Conservation (phyloP, 225 moss, liverwort and hornwort species). For the Marchantia polymorpha region DNA sequence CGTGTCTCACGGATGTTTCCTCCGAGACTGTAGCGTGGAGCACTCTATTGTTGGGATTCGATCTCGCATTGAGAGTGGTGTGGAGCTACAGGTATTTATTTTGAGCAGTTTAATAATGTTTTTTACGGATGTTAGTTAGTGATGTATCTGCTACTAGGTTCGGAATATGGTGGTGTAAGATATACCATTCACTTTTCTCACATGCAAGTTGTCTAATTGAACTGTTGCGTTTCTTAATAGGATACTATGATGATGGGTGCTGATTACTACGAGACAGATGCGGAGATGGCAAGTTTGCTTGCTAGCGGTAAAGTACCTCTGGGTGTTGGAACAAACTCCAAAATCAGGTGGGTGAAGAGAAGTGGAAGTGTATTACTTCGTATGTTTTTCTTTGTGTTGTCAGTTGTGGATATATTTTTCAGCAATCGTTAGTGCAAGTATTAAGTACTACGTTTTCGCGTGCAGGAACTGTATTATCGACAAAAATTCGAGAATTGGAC, state of each 20-base stretch:
- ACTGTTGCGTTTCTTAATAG: constrained; percentile 28
- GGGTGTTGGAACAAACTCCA: constrained; percentile 75
- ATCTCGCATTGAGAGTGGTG: constrained; percentile 78
- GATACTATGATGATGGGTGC: constrained; percentile 99
- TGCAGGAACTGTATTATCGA: constrained; percentile 50
- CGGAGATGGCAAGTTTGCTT: constrained; percentile 64
- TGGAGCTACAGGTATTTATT: constrained; percentile 51
- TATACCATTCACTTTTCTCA: too few relatives aligned
- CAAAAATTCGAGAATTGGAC: constrained; percentile 46
- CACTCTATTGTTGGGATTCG: constrained; percentile 88
- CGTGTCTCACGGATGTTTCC: constrained; percentile 83
- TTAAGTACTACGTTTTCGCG: background rate
- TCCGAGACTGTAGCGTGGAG: constrained; percentile 65
- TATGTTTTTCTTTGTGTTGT: too few relatives aligned
- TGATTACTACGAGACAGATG: constrained; percentile 88
- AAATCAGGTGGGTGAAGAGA: constrained; percentile 44
- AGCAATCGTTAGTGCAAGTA: too few relatives aligned
- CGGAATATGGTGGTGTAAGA: too few relatives aligned
- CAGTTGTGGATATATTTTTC: too few relatives aligned
- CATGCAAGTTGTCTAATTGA: too few relatives aligned
- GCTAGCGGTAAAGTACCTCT: constrained; percentile 62
- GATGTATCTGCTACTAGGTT: too few relatives aligned
- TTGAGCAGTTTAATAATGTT: background rate
- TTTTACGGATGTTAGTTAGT: too few relatives aligned
- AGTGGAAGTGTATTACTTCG: too few relatives aligned